A percentile compares a stretch with the other conserved stretches of the same genome.
Conservation (phyloP, 768 basidiomycete species). For the Dioszegia crocea region DNA sequence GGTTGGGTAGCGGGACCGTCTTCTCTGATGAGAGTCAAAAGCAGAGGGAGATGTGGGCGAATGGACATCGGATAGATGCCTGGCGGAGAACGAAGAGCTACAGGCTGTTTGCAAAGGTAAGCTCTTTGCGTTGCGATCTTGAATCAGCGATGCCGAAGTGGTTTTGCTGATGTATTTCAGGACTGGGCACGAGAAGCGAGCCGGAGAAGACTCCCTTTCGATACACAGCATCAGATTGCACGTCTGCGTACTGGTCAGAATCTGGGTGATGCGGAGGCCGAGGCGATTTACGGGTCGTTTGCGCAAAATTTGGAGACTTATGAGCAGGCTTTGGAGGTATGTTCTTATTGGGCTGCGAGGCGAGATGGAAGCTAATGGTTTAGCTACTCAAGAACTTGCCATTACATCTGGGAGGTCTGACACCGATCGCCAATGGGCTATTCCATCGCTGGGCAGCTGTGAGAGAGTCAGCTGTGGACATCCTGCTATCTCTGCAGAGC, state of each 20-base stretch:
- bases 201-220: constrained; percentile 60
- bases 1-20: constrained; percentile 75
- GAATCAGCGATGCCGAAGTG: too few species aligned
- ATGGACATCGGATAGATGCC: constrained; percentile 82
- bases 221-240: constrained; percentile 78
- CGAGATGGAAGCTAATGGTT: neutral
- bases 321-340: constrained; percentile 83
- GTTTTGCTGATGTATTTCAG: constrained; percentile 59
- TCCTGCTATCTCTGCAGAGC: constrained; percentile 2
- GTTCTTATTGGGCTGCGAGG: constrained; percentile 16
- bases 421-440: constrained; percentile 79
- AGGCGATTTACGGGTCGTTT: constrained; percentile 69
- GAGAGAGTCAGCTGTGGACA: constrained; percentile 71
- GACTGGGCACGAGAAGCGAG: constrained; percentile 40
- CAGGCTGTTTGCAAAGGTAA: constrained; percentile 64
- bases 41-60: constrained; percentile 66
- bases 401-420: constrained; percentile 72
- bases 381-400: constrained; percentile 78
- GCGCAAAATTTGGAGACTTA: constrained; percentile 70
- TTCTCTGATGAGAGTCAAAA: constrained; percentile 69
- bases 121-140: constrained; percentile 37
- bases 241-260: constrained; percentile 70
- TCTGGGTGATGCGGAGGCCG: constrained; percentile 68
- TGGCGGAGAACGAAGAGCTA: constrained; percentile 85
- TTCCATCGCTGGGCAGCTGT: constrained; percentile 80